These are phyloP conservation scores for Clonostachys rhizophaga DNA, from an alignment of 2,329 filamentous ascomycete genomes.

Conservation along the genomic window DNA sequence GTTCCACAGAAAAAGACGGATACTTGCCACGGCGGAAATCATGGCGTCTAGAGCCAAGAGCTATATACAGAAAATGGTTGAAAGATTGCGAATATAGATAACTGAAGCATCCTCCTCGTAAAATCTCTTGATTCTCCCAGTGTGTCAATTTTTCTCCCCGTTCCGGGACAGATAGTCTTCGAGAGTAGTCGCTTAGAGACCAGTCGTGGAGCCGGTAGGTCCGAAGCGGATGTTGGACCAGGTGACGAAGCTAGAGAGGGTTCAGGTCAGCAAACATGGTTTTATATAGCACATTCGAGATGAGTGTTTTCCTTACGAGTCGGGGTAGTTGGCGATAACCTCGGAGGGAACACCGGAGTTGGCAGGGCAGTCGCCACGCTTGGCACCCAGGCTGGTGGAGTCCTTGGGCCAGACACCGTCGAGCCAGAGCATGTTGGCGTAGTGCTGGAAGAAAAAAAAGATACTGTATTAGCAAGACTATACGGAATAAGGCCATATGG, in stretches of 20 bases:
- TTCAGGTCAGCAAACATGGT: conserved; percentile 4
- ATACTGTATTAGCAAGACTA: not conserved
- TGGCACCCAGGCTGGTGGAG: conserved; percentile 8
- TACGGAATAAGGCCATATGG: not conserved
- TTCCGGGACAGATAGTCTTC: too few relatives aligned
- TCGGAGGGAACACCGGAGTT: conserved; percentile 14
- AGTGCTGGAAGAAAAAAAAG: conserved; percentile 63
- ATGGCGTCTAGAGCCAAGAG: too few relatives aligned
- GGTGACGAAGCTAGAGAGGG: conserved; percentile 24
- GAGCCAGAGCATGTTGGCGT: conserved; percentile 65
- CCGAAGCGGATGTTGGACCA: conserved; percentile 47
- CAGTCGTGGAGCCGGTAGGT: conserved; percentile 36
- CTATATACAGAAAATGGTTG: too few relatives aligned
- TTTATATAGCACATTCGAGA: not conserved
- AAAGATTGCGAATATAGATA: too few relatives aligned
- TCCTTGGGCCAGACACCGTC: conserved; percentile 52
- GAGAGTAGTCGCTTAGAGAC: not conserved
- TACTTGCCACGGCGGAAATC: too few relatives aligned
- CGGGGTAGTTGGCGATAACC: conserved; percentile 8
- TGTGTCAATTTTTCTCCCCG: not conserved
- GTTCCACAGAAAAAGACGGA: too few relatives aligned
- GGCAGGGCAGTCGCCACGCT: conserved; percentile 13
- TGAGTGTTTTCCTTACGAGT: conserved; percentile 6
- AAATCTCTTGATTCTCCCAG: not conserved
- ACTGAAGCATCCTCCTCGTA: too few relatives aligned